Evolutionary conservation across 352 stramenopile genomes (phyloP).

Genomic region (Globisporangium recalcitrans): DNA sequence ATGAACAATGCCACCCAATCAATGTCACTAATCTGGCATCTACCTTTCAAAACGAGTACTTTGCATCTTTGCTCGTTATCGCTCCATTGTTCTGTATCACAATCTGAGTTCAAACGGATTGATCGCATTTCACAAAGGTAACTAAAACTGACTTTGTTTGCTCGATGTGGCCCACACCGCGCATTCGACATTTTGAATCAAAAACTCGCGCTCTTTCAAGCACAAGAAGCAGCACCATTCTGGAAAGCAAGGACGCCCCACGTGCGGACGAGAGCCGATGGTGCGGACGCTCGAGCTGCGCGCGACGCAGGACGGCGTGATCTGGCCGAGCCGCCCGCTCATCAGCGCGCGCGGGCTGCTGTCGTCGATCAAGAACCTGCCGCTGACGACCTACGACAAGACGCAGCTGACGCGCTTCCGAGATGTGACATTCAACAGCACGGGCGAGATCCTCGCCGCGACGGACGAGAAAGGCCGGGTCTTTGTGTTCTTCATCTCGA

Average conservation of each 20-base stretch:
- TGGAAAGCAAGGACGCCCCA: too few species aligned
- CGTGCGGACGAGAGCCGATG: too few species aligned
- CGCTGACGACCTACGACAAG: conserved; percentile 55
- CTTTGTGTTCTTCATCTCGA: conserved; percentile 74
- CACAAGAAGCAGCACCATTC: background rate
- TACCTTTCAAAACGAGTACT: too few species aligned
- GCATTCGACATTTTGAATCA: conserved; percentile 12
- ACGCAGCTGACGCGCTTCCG: conserved; percentile 39
- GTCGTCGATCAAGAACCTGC: conserved; percentile 62
- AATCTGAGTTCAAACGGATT: too few species aligned
- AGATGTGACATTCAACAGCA: conserved; percentile 58
- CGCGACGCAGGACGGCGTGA: conserved; percentile 61
- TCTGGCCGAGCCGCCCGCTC: conserved; percentile 67
- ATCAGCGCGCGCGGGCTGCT: conserved; percentile 67
- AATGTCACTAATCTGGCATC: too few species aligned
- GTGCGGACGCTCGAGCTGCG: conserved; percentile 62
- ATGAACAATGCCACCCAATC: too few species aligned
- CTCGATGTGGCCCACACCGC: background rate
- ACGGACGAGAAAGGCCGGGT: conserved; percentile 74
- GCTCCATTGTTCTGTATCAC: too few species aligned
- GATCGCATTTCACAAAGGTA: too few species aligned
- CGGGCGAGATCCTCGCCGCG: conserved; percentile 59
- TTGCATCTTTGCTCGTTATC: too few species aligned
- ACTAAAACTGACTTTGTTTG: too few species aligned
- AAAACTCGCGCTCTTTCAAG: background rate